phyloP scores from a whole-genome alignment of 2,329 filamentous ascomycete genomes.

The Hymenoscyphus linearis region DNA sequence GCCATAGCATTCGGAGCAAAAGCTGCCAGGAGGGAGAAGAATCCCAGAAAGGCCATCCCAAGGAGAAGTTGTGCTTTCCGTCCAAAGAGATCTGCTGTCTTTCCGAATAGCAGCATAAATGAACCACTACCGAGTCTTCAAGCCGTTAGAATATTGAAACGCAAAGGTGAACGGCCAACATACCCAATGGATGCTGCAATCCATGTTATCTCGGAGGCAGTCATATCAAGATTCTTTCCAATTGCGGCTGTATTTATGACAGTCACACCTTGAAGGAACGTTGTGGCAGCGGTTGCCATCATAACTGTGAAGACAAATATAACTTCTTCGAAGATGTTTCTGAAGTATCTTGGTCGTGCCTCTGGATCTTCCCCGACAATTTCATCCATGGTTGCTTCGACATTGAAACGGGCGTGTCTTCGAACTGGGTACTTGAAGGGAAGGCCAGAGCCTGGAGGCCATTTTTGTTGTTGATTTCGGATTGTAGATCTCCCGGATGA shows the following conservation, averaged over 20 bases:
- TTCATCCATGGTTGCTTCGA: slow-evolving; percentile 26
- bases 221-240: slow-evolving; percentile 56
- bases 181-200: slow-evolving; percentile 57
- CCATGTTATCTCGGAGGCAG: slow-evolving; percentile 62
- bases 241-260: slow-evolving; percentile 60
- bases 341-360: slow-evolving; percentile 20
- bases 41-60: slow-evolving; percentile 53
- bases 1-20: slow-evolving; percentile 54
- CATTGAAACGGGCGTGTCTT: slow-evolving; percentile 11
- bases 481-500: neutral
- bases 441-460: neutral
- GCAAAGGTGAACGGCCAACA: slow-evolving; percentile 6
- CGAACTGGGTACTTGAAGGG: neutral
- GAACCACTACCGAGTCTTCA: slow-evolving; percentile 54
- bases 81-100: slow-evolving; percentile 61
- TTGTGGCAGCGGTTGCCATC: slow-evolving; percentile 58
- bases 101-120: slow-evolving; percentile 62
- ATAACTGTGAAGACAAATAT: slow-evolving; percentile 42
- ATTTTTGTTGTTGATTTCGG: neutral
- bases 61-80: slow-evolving; percentile 54
- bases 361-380: slow-evolving; percentile 19
- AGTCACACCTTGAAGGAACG: slow-evolving; percentile 53
- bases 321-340: slow-evolving; percentile 22
- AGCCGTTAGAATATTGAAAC: slow-evolving; percentile 2
- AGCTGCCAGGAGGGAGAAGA: slow-evolving; percentile 51